Evolutionary conservation across 1,284 basidiomycete genomes (phyloP).

Genomic region (Tilletiopsis washingtonensis): DNA sequence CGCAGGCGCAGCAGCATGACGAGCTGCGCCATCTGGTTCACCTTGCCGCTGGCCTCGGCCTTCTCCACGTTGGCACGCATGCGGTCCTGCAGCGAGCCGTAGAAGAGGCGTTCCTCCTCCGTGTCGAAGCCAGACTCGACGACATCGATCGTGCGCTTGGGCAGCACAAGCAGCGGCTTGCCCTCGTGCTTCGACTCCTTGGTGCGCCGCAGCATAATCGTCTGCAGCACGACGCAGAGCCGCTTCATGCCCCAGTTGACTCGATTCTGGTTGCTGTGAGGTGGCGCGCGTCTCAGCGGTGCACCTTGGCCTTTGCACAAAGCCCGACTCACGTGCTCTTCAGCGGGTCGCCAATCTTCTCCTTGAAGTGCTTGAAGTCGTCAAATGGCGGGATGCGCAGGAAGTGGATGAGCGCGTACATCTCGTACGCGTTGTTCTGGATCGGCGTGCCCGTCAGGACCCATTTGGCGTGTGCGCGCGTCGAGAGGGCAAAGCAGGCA

Average conservation of each 20-base stretch:
- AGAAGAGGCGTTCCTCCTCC: slow-evolving; percentile 69
- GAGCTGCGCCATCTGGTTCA: slow-evolving; percentile 75
- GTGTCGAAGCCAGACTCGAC: slow-evolving; percentile 53
- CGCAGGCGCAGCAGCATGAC: slow-evolving; percentile 74
- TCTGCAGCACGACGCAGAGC: slow-evolving; percentile 66
- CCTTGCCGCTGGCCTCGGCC: slow-evolving; percentile 50
- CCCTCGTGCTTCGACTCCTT: slow-evolving; percentile 68
- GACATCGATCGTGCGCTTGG: slow-evolving; percentile 64
- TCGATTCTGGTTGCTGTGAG: slow-evolving; percentile 30
- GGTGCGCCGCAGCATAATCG: slow-evolving; percentile 80
- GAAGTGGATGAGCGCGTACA: slow-evolving; percentile 84
- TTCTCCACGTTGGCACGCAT: slow-evolving; percentile 61
- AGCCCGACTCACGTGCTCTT: no score
- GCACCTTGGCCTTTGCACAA: no score
- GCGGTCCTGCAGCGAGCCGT: slow-evolving; percentile 65
- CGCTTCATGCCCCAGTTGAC: slow-evolving; percentile 43
- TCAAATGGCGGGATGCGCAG: slow-evolving; percentile 74
- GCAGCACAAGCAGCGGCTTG: slow-evolving; percentile 75
- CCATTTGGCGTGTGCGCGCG: slow-evolving; percentile 35
- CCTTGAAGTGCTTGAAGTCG: slow-evolving; percentile 69
- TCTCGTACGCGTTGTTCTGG: slow-evolving; percentile 81
- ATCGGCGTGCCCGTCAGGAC: slow-evolving; percentile 49
- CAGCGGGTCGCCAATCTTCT: slow-evolving; percentile 70
- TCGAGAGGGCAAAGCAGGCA: slow-evolving; percentile 66
- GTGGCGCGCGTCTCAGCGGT: no score